Conservation (phyloP, 164 flowering plant species). For the Amborella trichopoda region DNA sequence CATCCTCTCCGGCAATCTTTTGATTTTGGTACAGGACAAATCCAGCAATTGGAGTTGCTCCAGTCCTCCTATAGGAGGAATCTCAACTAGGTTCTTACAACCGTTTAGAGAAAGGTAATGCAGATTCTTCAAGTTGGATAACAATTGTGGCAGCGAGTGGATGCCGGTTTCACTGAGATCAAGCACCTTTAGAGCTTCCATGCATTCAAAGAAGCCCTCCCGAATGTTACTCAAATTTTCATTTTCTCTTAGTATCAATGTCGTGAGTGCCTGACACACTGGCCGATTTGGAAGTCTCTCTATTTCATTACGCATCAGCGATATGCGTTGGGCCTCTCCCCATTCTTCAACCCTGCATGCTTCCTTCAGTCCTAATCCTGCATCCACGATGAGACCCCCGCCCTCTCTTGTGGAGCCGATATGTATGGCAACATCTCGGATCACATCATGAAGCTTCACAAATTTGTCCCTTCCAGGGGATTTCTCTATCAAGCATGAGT, state of each 20-base stretch:
- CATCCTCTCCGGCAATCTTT: too few relatives aligned
- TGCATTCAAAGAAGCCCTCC: constrained; percentile 3
- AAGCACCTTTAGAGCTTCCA: background rate
- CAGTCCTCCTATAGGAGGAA: too few relatives aligned
- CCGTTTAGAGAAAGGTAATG: too few relatives aligned
- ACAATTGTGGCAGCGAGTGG: too few relatives aligned
- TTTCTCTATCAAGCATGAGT: constrained; percentile 5
- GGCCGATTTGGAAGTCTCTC: background rate
- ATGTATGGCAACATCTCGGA: constrained; percentile 4
- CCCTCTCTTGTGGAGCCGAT: background rate
- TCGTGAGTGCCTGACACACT: constrained; percentile 7
- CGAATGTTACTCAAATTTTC: background rate
- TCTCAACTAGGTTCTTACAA: too few relatives aligned
- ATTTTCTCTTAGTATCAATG: constrained; percentile 4
- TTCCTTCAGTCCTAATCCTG: background rate
- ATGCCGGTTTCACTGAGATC: background rate
- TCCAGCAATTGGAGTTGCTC: too few relatives aligned
- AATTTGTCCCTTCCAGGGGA: too few relatives aligned
- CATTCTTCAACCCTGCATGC: constrained; percentile 2
- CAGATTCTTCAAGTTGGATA: too few relatives aligned
- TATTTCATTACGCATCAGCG: background rate
- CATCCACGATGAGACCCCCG: background rate
- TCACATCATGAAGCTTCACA: constrained; percentile 7
- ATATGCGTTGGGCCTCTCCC: constrained; percentile 2
- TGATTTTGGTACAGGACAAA: too few relatives aligned